These are phyloP conservation scores for Eimeria sp. DNA, from an alignment of 169 alveolate species.

Conservation along the genomic window DNA sequence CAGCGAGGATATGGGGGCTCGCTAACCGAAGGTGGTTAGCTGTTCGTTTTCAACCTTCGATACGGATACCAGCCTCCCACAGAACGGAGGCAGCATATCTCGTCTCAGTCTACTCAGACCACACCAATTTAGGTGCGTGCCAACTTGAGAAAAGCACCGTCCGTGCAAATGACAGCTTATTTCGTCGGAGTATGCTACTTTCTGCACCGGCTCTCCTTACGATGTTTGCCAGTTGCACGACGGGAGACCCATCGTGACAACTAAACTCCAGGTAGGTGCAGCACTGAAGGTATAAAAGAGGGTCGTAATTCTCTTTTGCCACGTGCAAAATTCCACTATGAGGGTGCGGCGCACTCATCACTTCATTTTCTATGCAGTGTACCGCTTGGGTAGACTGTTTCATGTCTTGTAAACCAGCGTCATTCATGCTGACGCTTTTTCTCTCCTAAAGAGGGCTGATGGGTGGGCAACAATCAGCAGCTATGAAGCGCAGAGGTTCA, in stretches of 20 bases:
- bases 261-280: too few species aligned
- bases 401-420: background rate
- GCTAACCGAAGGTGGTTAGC: background rate
- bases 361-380: background rate
- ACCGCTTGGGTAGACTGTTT: background rate
- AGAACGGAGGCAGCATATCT: background rate
- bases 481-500: background rate
- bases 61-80: background rate
- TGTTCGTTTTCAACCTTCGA: background rate
- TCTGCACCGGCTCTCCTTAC: too few species aligned
- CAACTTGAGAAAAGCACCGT: too few species aligned
- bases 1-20: background rate
- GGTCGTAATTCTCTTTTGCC: too few species aligned
- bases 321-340: background rate
- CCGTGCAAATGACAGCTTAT: too few species aligned
- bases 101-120: background rate
- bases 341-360: background rate
- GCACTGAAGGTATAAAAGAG: too few species aligned
- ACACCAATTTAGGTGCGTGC: background rate
- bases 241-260: background rate
- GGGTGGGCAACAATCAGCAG: background rate
- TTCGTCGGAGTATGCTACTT: too few species aligned
- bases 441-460: background rate
- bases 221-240: background rate
- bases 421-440: background rate